Evolutionary conservation across 768 basidiomycete species (phyloP), one percentile per base, ranked within the genome.

Genomic region (Leccinum olivaceopallidum): DNA sequence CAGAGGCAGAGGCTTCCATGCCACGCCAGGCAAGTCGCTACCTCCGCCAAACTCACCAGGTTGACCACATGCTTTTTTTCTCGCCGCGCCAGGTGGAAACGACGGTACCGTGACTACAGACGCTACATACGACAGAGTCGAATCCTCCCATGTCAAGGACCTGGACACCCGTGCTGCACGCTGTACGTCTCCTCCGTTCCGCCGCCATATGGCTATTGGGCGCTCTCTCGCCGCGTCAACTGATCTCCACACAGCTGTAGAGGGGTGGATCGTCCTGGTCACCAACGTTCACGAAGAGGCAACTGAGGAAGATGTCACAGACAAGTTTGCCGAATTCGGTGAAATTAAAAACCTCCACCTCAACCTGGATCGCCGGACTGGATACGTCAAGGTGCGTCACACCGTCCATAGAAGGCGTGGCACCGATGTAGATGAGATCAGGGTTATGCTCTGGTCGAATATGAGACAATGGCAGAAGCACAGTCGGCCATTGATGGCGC

Each of bases 361-460:
- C 70, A 98, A 98, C 73, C 81, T 99, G 58, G 97, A 99, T 78
- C 86, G 97, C 56, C 83, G 96, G 65, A 98, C 97, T 5, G 97
- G 97, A 72, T 99, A 97, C 77, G 96, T 98, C 71, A 99, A 98
- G 87, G 96, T 94, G 63, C 49, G 83, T 44, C 16, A 28, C 26
- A 6, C 16, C 0, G 24, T 51, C 26, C 55, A 18, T n/a, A 13
- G 32, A 22, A 42, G 5, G 20, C 42, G 10, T 6, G 24, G 28
- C 47, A 44, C n/a, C 30, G 14, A 71, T 26, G 30, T 52, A 26
- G 18, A 8, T 5, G 28, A 34, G 50, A 9, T 42, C 68, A 98
- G 96, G 97, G 97, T 48, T 99, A 99, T 78, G 96, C 95, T 5
- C 79, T 99, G 57, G 93, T 99, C 55, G 97, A 99, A 76, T 99